Evolutionary conservation across 1,139 yeast genomes (phyloP).

Genomic region (Keqinozyma sinolaborantium): DNA sequence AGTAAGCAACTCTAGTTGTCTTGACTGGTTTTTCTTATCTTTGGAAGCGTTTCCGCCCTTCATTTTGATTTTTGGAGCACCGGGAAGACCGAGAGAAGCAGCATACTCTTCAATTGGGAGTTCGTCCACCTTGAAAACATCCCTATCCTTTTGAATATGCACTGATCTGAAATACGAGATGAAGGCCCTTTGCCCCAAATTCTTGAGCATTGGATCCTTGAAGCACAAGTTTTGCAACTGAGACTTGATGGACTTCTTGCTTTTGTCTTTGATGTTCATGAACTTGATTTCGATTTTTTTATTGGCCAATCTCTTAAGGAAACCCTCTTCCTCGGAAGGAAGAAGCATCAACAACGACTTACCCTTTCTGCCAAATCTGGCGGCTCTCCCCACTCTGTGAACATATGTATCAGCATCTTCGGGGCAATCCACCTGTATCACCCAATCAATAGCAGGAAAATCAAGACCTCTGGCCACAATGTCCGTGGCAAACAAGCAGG

Average conservation of each 20-base stretch:
- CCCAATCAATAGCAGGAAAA: conserved; percentile 98
- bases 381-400: conserved; percentile 95
- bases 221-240: conserved; percentile 89
- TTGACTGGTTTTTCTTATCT: conserved; percentile 78
- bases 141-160: conserved; percentile 83
- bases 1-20: conserved; percentile 57
- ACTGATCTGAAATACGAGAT: conserved; percentile 85
- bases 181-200: conserved; percentile 93
- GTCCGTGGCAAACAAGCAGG: conserved; percentile 92
- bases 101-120: conserved; percentile 85
- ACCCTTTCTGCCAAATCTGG: conserved; percentile 89
- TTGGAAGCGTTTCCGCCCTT: conserved; percentile 49
- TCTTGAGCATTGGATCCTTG: conserved; percentile 87
- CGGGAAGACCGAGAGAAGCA: conserved; percentile 85
- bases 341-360: conserved; percentile 79
- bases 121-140: conserved; percentile 71
- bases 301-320: conserved; percentile 59
- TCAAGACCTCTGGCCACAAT: conserved; percentile 97
- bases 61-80: conserved; percentile 90
- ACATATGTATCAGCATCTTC: conserved; percentile 94
- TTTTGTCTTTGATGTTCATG: conserved; percentile 72
- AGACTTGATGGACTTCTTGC: conserved; percentile 73
- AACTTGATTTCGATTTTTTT: conserved; percentile 69
- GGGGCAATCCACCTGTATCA: conserved; percentile 91
- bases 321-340: conserved; percentile 80